A percentile compares a stretch with the other conserved stretches of the same genome.
These are phyloP conservation scores for Puccinia coronata DNA, from an alignment of 1,284 basidiomycete genomes.

Conservation along the genomic window DNA sequence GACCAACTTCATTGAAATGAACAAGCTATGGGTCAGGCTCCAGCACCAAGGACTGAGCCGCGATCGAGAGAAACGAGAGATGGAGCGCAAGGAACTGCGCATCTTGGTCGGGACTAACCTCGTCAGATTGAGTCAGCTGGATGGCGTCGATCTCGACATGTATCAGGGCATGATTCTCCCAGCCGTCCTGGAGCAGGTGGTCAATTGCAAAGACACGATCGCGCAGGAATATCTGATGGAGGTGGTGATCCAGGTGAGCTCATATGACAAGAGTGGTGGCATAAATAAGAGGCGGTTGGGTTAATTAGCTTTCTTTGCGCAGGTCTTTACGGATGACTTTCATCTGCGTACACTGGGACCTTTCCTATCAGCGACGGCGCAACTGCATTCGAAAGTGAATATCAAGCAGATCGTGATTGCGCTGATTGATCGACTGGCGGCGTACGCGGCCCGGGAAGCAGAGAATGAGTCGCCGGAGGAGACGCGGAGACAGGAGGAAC, in stretches of 20 bases:
- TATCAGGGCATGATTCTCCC: conserved; percentile 81
- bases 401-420: conserved; percentile 96
- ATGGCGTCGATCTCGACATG: conserved; percentile 88
- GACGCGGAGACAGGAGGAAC: conserved; percentile 83
- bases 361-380: conserved; percentile 88
- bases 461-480: conserved; percentile 91
- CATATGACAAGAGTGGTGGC: no score
- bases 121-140: conserved; percentile 84
- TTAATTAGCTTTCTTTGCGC: neutral
- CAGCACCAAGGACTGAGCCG: conserved; percentile 94
- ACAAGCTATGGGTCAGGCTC: conserved; percentile 94
- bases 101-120: conserved; percentile 95
- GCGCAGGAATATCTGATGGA: conserved; percentile 98
- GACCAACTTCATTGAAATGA: conserved; percentile 98
- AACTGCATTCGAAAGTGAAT: conserved; percentile 90
- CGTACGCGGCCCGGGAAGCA: conserved; percentile 87
- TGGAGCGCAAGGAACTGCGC: conserved; percentile 86
- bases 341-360: conserved; percentile 87
- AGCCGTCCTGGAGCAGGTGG: conserved; percentile 87
- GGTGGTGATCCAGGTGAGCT: conserved; percentile 83
- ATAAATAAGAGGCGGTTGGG: no score
- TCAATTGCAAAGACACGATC: conserved; percentile 93
- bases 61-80: conserved; percentile 89
- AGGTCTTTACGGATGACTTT: conserved; percentile 96
- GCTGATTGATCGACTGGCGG: conserved; percentile 88